Percentiles rank a stretch among this genome's conserved stretches.
phyloP scores from a whole-genome alignment of 2,329 filamentous ascomycete species.

The Fusarium decemcellulare region DNA sequence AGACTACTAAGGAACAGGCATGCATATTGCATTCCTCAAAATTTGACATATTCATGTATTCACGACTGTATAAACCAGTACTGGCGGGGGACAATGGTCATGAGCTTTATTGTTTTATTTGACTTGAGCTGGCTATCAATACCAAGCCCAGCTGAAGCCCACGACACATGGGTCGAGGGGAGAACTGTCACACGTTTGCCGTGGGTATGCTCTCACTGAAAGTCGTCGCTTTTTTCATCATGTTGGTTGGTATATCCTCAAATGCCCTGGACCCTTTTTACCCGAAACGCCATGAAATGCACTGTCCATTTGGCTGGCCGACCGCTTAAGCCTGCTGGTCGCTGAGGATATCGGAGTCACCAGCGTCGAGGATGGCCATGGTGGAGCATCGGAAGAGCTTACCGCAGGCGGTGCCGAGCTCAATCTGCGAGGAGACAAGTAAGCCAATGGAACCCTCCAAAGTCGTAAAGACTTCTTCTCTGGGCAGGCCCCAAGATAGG shows the following conservation, averaged over 20 bases:
- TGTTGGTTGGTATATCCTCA: conserved; percentile 56
- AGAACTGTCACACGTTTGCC: conserved; percentile 32
- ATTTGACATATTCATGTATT: no score
- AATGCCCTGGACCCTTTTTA: conserved; percentile 54
- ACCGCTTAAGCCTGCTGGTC: conserved; percentile 75
- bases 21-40: neutral
- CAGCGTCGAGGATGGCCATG: conserved; percentile 96
- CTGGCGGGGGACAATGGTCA: conserved; percentile 52
- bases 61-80: neutral
- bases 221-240: conserved; percentile 52
- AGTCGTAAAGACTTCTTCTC: conserved; percentile 92
- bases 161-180: conserved; percentile 45
- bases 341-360: conserved; percentile 97
- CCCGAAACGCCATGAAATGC: conserved; percentile 61
- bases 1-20: no score
- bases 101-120: conserved; percentile 56
- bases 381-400: conserved; percentile 99
- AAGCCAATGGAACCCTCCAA: conserved; percentile 86
- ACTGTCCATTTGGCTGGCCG: conserved; percentile 32
- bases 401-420: conserved; percentile 97
- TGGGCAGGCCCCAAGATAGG: conserved; percentile 72
- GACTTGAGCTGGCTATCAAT: conserved; percentile 43
- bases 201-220: conserved; percentile 41
- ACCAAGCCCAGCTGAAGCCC: conserved; percentile 44
- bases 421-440: conserved; percentile 80